Percentiles rank a stretch among this genome's conserved stretches.
Evolutionary conservation across 768 basidiomycete species (phyloP).

Genomic region (Filobasidium floriforme): DNA sequence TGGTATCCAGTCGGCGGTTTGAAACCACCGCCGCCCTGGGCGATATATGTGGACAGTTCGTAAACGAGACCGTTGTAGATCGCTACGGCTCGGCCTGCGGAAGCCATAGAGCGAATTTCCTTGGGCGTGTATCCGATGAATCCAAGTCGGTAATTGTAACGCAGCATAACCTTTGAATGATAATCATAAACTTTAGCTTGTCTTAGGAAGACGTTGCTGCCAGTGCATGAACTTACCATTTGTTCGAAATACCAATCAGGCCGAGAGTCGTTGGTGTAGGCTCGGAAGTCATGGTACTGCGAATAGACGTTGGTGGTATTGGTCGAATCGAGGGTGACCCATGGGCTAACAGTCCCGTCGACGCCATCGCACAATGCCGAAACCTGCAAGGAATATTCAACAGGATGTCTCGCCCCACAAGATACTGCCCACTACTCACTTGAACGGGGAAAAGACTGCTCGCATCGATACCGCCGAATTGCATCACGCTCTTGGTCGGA

Average conservation of each 20-base stretch:
- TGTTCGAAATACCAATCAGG: constrained; percentile 97
- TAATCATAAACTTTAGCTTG: not conserved
- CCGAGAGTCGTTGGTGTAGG: constrained; percentile 68
- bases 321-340: constrained; percentile 64
- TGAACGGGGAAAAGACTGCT: constrained; percentile 88
- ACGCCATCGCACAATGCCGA: constrained; percentile 86
- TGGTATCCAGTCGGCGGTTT: constrained; percentile 35
- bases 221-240: constrained; percentile 54
- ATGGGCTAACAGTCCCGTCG: constrained; percentile 71
- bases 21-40: constrained; percentile 55
- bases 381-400: constrained; percentile 50
- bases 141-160: constrained; percentile 77
- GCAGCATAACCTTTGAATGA: constrained; percentile 55
- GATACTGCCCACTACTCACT: constrained; percentile 47
- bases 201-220: not conserved
- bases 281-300: constrained; percentile 93
- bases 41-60: constrained; percentile 74
- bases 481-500: constrained; percentile 62
- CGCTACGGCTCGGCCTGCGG: constrained; percentile 55
- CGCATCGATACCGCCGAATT: constrained; percentile 71
- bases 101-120: constrained; percentile 66
- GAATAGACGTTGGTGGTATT: constrained; percentile 64
- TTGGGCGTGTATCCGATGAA: constrained; percentile 76
- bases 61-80: constrained; percentile 82
- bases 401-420: not conserved